Conservation (phyloP, 192 early-diverging fungal species). For the Chytriomyces hyalinus region DNA sequence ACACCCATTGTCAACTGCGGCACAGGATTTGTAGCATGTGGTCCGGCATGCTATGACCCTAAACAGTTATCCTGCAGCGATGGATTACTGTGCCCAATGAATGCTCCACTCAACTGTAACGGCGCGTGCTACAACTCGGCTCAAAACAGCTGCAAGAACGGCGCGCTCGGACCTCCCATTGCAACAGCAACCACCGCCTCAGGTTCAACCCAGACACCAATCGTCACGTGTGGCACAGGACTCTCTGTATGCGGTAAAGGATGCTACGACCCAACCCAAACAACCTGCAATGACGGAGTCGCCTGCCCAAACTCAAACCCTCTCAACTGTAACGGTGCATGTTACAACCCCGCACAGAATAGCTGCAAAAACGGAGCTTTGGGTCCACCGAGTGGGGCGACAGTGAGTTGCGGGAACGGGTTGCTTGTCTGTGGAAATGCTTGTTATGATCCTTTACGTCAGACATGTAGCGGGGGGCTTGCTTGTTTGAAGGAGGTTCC, state of each 20-base stretch:
- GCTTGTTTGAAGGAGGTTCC: neutral
- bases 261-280: neutral
- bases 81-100: neutral
- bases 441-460: neutral
- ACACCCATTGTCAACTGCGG: too few species aligned
- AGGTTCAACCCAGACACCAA: neutral
- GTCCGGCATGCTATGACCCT: neutral
- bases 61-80: neutral
- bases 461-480: neutral
- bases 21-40: too few species aligned
- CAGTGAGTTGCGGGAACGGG: too few species aligned
- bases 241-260: neutral
- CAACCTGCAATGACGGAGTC: neutral
- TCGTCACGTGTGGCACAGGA: neutral
- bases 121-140: neutral
- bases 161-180: neutral
- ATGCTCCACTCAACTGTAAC: neutral
- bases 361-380: too few species aligned
- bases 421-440: too few species aligned
- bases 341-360: too few species aligned
- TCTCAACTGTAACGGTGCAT: neutral
- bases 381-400: too few species aligned
- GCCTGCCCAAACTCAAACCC: constrained; percentile 1
- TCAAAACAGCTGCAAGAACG: neutral
- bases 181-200: neutral